Base-by-base conservation (phyloP, 208 protist species). In the Crithidia mellificae region DNA sequence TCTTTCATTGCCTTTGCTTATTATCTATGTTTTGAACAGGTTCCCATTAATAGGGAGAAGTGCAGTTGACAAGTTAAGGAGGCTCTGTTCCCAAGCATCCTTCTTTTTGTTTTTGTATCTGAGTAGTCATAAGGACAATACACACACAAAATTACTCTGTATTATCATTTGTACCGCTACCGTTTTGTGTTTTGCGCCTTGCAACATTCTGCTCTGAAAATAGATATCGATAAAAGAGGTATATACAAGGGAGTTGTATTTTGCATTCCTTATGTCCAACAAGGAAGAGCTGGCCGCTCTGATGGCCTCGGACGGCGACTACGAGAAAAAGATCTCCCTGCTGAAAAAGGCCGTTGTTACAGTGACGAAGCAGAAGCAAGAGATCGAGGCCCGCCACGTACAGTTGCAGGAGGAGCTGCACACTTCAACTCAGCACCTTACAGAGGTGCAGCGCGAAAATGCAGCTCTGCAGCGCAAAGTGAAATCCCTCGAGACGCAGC, bases 301-400 rank as follows among this genome's bases (percentile, higher is more conserved):
- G 34, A 93, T 93, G 87, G 78, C 85, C 1, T 85, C 80, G 12
- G 77, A 85, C 46, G 87, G 86, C 17, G 84, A 92, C 44, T 68
- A 69, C 38, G 78, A 92, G 56, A 83, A 89, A 57, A 96, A 93
- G 67, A 91, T 93, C 56, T 84, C 85, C 22, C 63, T 93, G 22
- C 70, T 96, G 2, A 93, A 93, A 68, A 92, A 86, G 61, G 88
- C 88, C 6, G 86, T 94, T 29, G 85, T 92, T 11, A 81, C 63
- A 17, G 83, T 92, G 19, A 94, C 91, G n/a, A 83, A 84, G 51
- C 88, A 93, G 46, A 94, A 93, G 72, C 86, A 92, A 41, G 64
- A 91, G 55, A 51, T 92, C 14, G 86, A 93, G 62, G 57, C 55
- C 25, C 70, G 84, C 25, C 81, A 91, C 22, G 27, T 61, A 9